Evolutionary conservation across 2,329 filamentous ascomycete genomes (phyloP).

Genomic region (Fusarium sp.): DNA sequence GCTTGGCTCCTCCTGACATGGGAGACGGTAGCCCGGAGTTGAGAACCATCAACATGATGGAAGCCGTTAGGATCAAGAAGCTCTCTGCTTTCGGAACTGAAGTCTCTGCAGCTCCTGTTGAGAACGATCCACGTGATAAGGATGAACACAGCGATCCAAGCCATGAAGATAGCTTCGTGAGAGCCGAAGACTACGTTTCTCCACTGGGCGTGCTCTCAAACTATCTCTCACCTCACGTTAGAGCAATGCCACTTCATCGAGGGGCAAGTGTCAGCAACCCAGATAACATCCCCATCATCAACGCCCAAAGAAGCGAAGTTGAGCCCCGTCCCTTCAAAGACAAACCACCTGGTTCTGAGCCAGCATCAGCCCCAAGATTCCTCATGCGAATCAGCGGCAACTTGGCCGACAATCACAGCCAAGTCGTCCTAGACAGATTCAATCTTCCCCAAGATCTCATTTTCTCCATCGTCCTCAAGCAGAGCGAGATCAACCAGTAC

Average conservation of each 20-base stretch:
- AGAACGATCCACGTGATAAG: fast-evolving
- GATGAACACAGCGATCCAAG: fast-evolving
- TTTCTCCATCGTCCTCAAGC: neutral
- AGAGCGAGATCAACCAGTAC: slow-evolving; percentile 2
- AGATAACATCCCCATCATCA: neutral
- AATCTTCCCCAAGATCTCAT: slow-evolving; percentile 9
- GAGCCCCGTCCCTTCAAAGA: fast-evolving
- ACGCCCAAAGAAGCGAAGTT: fast-evolving
- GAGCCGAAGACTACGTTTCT: neutral
- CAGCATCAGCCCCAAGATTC: neutral
- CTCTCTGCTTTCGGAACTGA: fast-evolving
- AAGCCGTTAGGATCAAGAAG: neutral
- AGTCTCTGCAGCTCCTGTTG: fast-evolving
- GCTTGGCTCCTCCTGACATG: neutral
- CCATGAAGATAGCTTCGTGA: neutral
- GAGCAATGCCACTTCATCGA: slow-evolving; percentile 1
- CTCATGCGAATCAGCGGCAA: slow-evolving; percentile 2
- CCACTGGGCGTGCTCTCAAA: neutral
- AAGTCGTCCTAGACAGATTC: neutral
- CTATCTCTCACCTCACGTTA: neutral
- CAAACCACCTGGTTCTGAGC: neutral
- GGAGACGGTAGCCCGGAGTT: neutral
- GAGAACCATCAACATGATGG: slow-evolving; percentile 1
- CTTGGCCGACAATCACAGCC: neutral
- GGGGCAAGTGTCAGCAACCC: neutral